Conservation (phyloP, 1,284 basidiomycete species). For the Ganoderma boninense region DNA sequence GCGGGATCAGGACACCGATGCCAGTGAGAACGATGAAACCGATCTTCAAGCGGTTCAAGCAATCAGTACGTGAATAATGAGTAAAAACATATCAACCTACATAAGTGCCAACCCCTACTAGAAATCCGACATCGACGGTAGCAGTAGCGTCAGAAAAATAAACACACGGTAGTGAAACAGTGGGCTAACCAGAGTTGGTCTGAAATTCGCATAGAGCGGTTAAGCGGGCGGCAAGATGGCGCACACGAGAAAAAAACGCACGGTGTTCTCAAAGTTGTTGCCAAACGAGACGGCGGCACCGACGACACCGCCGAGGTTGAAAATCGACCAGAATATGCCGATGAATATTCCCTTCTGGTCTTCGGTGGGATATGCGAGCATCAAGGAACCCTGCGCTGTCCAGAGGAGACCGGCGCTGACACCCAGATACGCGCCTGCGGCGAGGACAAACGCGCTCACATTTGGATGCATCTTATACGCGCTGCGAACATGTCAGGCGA, state of each 20-base stretch:
- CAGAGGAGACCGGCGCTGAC: slow-evolving; percentile 87
- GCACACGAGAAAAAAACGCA: slow-evolving; percentile 30
- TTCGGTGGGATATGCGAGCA: slow-evolving; percentile 85
- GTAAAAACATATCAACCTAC: slow-evolving; percentile 46
- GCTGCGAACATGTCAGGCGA: slow-evolving; percentile 44
- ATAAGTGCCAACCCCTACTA: slow-evolving; percentile 69
- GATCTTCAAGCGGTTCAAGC: slow-evolving; percentile 53
- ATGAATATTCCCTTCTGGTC: slow-evolving; percentile 82
- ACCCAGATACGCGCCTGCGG: slow-evolving; percentile 83
- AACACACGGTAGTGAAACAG: not conserved
- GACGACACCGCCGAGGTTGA: slow-evolving; percentile 72
- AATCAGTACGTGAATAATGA: slow-evolving; percentile 5
- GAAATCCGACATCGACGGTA: slow-evolving; percentile 14
- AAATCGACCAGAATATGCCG: slow-evolving; percentile 76
- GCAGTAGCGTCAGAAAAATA: slow-evolving; percentile 9
- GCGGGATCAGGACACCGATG: slow-evolving; percentile 69
- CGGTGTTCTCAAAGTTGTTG: slow-evolving; percentile 54
- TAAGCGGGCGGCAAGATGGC: not conserved
- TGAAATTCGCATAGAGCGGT: slow-evolving; percentile 22
- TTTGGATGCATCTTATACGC: slow-evolving; percentile 72
- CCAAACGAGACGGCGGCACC: slow-evolving; percentile 68
- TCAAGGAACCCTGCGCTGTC: slow-evolving; percentile 86
- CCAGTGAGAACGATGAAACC: slow-evolving; percentile 76
- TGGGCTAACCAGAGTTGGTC: slow-evolving; percentile 43
- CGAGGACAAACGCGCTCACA: slow-evolving; percentile 73